These are phyloP conservation scores for Trichophaea hybrida DNA, from an alignment of 2,329 filamentous ascomycete genomes.

Conservation along the genomic window DNA sequence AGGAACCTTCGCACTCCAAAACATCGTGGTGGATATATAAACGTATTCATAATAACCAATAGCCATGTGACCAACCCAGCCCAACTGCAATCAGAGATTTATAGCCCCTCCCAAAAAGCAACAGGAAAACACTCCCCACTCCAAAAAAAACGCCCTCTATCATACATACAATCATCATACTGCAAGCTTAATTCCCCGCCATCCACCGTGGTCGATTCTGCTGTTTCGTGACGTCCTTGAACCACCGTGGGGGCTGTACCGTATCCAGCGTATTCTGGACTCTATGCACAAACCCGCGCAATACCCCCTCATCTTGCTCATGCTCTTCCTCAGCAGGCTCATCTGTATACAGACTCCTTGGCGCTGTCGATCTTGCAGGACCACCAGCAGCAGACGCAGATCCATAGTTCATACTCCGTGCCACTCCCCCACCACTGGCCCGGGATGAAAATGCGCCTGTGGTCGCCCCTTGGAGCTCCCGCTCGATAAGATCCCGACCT, in stretches of 20 bases:
- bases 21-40: too few species aligned
- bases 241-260: conserved; percentile 67
- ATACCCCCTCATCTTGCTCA: conserved; percentile 44
- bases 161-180: too few species aligned
- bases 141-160: too few species aligned
- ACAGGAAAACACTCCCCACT: too few species aligned
- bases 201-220: conserved; percentile 14
- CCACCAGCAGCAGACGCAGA: conserved; percentile 15
- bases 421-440: not conserved
- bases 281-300: conserved; percentile 67
- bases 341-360: conserved; percentile 27
- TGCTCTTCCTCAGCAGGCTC: conserved; percentile 18
- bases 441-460: conserved; percentile 30
- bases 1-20: too few species aligned
- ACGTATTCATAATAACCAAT: too few species aligned
- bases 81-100: too few species aligned
- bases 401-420: not conserved
- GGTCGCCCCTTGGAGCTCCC: conserved; percentile 55
- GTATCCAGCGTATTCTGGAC: conserved; percentile 87
- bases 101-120: too few species aligned
- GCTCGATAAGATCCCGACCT: conserved; percentile 76
- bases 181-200: not conserved
- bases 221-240: conserved; percentile 50
- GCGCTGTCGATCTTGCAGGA: conserved; percentile 15
- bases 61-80: too few species aligned